Percentiles rank a stretch among this genome's conserved stretches.
These are phyloP conservation scores for Capsicum chinense DNA, from an alignment of 257 asterid species.

Conservation along the genomic window DNA sequence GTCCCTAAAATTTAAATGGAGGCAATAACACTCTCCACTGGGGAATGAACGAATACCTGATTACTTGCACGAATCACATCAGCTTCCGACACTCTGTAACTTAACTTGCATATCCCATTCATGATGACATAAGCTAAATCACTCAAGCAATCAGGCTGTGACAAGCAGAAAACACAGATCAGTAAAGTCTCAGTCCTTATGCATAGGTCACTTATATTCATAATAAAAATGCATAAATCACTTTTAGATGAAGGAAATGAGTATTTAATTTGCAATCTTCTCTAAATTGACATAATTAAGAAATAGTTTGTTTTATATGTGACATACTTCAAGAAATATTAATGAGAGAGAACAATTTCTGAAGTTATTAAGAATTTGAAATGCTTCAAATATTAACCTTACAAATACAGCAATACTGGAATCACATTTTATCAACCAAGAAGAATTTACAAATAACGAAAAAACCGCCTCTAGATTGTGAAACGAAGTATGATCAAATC, in stretches of 20 bases:
- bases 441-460: too few relatives aligned
- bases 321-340: too few relatives aligned
- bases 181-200: neutral
- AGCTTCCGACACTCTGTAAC: constrained; percentile 70
- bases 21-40: neutral
- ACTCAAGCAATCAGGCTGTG: constrained; percentile 84
- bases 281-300: neutral
- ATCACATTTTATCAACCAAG: too few relatives aligned
- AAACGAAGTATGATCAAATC: too few relatives aligned
- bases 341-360: too few relatives aligned
- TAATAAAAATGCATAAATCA: neutral
- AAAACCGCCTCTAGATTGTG: too few relatives aligned
- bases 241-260: neutral
- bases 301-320: too few relatives aligned
- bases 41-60: constrained; percentile 50
- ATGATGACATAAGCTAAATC: constrained; percentile 78
- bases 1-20: neutral
- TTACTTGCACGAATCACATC: constrained; percentile 86
- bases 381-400: too few relatives aligned
- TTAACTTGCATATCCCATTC: constrained; percentile 69
- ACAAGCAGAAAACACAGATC: constrained; percentile 21
- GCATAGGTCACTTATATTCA: neutral
- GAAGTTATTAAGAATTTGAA: too few relatives aligned
- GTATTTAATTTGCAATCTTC: neutral
- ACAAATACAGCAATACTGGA: too few relatives aligned